Evolutionary conservation across 176 grass and related monocot genomes (phyloP), one percentile per base, ranked within the genome.

Genomic region (Pharus latifolius): DNA sequence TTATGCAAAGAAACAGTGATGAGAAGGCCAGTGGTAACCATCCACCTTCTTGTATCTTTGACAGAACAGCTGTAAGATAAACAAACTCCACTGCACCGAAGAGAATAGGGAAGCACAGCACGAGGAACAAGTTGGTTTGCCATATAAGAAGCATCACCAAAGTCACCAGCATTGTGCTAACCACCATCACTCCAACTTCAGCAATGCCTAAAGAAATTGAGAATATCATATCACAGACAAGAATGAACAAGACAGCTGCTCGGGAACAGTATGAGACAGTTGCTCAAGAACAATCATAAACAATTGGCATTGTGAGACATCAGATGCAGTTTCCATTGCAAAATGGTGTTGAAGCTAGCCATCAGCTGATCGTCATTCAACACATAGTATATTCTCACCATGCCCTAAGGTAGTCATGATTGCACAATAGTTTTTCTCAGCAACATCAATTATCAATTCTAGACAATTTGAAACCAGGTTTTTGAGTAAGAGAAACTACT

Each of bases 101-200:
- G 51, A 94, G n/a, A 63, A 62, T 56, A 31, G 90, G 87, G 46
- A 99, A 99, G 63, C 82, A 87, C 20, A 94, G 22, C 34, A 86
- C 87, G 55, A 88, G 77, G 30, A 94, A 59, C 46, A 94, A 44
- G 48, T 90, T 93, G 75, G 83, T 99, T 84, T 99, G 84, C 95
- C 95, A 99, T 80, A 99, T 94, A 37, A 99, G 87, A 49, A 99
- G 81, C 95, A 99, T 99, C 45, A 99, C 95, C 28, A 99, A 72
- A 32, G 95, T 99, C 56, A 99, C 95, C 56, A 99, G 78, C 24
- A 77, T 75, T 17, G 95, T 99, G 84, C 95, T 99, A 55, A 99
- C 95, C 81, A 99, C 78, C 95, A 99, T 99, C 56, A 99, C 95
- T 23, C 87, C 82, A 78, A 99, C 95, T 74, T 99, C 95, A 35